These are phyloP conservation scores for Wickerhamomyces rabaulensis DNA, from an alignment of 805 yeast species.

Conservation along the genomic window DNA sequence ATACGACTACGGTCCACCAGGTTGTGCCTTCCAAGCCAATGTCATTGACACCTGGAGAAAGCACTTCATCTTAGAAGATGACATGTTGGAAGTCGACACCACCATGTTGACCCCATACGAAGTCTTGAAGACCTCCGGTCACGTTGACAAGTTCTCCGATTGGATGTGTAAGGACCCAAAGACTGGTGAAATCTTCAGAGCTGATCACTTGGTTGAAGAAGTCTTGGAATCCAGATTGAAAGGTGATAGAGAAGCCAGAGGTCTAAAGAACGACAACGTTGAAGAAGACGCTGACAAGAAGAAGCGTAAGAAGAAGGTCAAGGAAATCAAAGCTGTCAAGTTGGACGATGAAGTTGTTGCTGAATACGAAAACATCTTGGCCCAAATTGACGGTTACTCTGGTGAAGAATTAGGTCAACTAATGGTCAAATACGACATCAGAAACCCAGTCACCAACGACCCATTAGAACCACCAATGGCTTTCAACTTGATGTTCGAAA, in stretches of 20 bases:
- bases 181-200: conserved; percentile 97
- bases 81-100: conserved; percentile 97
- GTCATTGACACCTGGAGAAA: conserved; percentile 94
- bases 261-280: conserved; percentile 49
- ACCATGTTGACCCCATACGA: conserved; percentile 98
- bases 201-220: conserved; percentile 97
- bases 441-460: conserved; percentile 88
- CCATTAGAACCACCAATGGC: conserved; percentile 85
- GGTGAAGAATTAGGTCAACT: conserved; percentile 90
- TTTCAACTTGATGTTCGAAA: conserved; percentile 98
- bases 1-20: conserved; percentile 99
- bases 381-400: conserved; percentile 92
- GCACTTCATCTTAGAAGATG: conserved; percentile 95
- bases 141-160: conserved; percentile 97
- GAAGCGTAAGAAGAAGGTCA: conserved; percentile 93
- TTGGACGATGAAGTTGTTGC: conserved; percentile 73
- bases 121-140: conserved; percentile 97
- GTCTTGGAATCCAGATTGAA: conserved; percentile 93
- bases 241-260: conserved; percentile 97
- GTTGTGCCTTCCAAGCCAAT: conserved; percentile 97
- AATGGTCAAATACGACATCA: conserved; percentile 75
- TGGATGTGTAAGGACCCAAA: conserved; percentile 97
- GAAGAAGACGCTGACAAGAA: conserved; percentile 78
- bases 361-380: conserved; percentile 83
- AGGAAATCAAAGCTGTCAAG: conserved; percentile 85